phyloP scores from a whole-genome alignment of 2,329 filamentous ascomycete species.

The Volutella citrinella region DNA sequence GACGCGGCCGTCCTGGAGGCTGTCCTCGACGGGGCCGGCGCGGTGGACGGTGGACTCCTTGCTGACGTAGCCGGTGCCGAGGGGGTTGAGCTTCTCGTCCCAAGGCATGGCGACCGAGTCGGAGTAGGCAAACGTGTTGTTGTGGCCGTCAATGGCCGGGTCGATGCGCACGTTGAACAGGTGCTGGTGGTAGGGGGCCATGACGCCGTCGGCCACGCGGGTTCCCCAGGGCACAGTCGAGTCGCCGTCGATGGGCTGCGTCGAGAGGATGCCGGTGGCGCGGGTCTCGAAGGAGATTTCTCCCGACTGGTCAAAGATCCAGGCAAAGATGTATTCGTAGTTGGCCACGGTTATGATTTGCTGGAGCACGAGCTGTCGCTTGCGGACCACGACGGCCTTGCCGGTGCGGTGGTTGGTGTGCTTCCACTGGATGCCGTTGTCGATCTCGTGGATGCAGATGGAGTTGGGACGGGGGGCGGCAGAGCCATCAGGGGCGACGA shows the following conservation, averaged over 20 bases:
- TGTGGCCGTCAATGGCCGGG: slow-evolving; percentile 56
- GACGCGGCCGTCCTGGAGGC: slow-evolving; percentile 41
- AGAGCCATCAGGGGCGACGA: slow-evolving; percentile 4
- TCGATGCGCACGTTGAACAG: slow-evolving; percentile 60
- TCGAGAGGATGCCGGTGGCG: slow-evolving; percentile 57
- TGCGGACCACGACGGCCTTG: slow-evolving; percentile 51
- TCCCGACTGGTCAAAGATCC: slow-evolving; percentile 52
- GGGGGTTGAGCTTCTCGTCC: slow-evolving; percentile 50
- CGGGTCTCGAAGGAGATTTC: slow-evolving; percentile 53
- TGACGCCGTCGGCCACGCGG: slow-evolving; percentile 53
- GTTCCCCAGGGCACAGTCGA: slow-evolving; percentile 50
- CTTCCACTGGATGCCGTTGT: slow-evolving; percentile 13
- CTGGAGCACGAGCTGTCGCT: slow-evolving; percentile 57
- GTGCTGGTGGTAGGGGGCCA: slow-evolving; percentile 65
- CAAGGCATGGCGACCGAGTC: slow-evolving; percentile 9
- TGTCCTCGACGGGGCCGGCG: slow-evolving; percentile 43
- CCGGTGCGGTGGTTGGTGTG: slow-evolving; percentile 12
- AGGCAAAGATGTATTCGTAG: no score
- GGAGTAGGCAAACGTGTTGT: slow-evolving; percentile 26
- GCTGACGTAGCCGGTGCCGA: slow-evolving; percentile 42
- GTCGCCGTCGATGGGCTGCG: slow-evolving; percentile 51
- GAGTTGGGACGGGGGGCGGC: slow-evolving; percentile 4
- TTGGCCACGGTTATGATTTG: slow-evolving; percentile 62
- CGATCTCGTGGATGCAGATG: slow-evolving; percentile 13
- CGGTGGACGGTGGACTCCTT: slow-evolving; percentile 39